Conservation (phyloP, 257 asterid genomes). For the Handroanthus guayacan region DNA sequence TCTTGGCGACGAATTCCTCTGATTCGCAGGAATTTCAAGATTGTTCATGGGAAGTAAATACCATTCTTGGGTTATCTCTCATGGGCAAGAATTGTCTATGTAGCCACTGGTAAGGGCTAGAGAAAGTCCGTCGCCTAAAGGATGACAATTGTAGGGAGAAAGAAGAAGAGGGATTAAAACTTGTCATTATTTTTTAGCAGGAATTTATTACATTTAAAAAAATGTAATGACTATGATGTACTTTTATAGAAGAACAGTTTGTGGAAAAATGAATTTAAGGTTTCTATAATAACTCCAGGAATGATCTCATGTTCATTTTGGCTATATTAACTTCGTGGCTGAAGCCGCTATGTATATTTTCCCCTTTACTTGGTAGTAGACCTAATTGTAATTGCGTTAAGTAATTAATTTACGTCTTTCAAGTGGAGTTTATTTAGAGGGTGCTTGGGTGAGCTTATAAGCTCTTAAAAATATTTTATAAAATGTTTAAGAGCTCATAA, state of each 20-base stretch:
- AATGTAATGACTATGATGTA: not conserved
- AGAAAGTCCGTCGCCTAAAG: not conserved
- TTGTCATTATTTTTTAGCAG: not conserved
- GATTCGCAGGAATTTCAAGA: not conserved
- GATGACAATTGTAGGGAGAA: not conserved
- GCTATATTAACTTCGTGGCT: no score
- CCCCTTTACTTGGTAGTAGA: no score
- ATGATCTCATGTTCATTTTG: no score
- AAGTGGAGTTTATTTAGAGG: no score
- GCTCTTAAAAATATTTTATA: no score
- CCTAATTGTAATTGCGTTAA: no score
- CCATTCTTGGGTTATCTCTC: not conserved
- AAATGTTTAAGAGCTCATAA: no score
- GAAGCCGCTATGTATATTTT: no score
- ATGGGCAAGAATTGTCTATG: not conserved
- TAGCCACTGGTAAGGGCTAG: not conserved
- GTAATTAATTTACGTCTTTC: no score
- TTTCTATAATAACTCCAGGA: no score
- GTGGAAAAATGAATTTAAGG: no score
- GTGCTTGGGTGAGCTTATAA: no score
- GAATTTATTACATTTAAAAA: not conserved
- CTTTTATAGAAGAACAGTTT: not conserved
- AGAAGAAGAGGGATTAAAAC: not conserved
- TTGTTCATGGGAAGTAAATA: not conserved
- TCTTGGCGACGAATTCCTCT: not conserved